Conservation (phyloP, 306 rosid species). For the peach (Prunus persica) region DNA sequence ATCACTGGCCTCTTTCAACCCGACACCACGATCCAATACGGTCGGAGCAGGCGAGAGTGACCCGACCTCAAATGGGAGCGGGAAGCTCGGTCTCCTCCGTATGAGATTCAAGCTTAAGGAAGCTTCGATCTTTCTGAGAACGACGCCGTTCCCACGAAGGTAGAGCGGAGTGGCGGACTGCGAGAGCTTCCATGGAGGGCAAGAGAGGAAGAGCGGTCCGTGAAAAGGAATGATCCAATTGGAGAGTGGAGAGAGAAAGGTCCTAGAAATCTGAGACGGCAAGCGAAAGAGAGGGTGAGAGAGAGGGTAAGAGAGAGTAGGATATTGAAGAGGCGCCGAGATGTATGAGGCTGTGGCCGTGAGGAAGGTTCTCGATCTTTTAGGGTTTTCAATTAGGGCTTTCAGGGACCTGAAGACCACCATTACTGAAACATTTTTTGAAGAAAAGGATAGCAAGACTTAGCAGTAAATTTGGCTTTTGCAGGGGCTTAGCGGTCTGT, state of each 20-base stretch:
- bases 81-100: constrained; percentile 33
- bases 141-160: constrained; percentile 47
- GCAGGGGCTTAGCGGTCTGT: constrained; percentile 13
- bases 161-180: constrained; percentile 88
- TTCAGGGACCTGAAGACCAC: constrained; percentile 51
- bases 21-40: constrained; percentile 33
- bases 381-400: constrained; percentile 28
- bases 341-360: constrained; percentile 37
- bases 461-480: neutral
- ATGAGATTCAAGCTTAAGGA: constrained; percentile 48
- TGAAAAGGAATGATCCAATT: constrained; percentile 42
- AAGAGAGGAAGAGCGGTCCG: constrained; percentile 75
- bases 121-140: constrained; percentile 52
- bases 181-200: constrained; percentile 87
- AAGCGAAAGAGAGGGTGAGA: constrained; percentile 32
- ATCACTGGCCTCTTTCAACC: constrained; percentile 9
- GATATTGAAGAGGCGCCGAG: constrained; percentile 13
- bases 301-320: constrained; percentile 16
- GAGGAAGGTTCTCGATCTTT: constrained; percentile 44
- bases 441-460: neutral
- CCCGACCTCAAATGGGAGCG: constrained; percentile 35
- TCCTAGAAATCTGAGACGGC: constrained; percentile 23
- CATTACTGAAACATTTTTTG: constrained; percentile 39
- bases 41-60: constrained; percentile 14
- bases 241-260: constrained; percentile 46